Conservation (phyloP, 306 rosid genomes). For the Phaseolus lunatus region DNA sequence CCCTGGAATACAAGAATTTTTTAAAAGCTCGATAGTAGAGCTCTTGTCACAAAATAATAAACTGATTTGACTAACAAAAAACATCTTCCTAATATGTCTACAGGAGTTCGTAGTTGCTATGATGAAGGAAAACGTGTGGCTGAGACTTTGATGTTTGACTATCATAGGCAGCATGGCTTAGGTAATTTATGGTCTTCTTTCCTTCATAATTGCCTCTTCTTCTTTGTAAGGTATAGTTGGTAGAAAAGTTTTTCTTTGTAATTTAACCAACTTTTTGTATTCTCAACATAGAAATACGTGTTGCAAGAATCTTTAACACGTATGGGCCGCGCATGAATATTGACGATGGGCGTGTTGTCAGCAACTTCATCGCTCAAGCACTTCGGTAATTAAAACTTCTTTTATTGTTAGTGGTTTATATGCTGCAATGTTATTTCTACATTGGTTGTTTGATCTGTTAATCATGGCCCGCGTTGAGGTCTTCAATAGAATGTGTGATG, state of each 20-base stretch:
- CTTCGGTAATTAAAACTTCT: slow-evolving; percentile 65
- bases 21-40: too few species aligned
- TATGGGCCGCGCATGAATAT: slow-evolving; percentile 99
- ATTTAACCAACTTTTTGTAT: slow-evolving; percentile 8
- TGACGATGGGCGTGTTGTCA: slow-evolving; percentile 97
- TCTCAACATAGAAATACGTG: slow-evolving; percentile 69
- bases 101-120: slow-evolving; percentile 99
- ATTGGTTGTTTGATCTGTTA: slow-evolving; percentile 22
- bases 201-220: slow-evolving; percentile 16
- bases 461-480: slow-evolving; percentile 6
- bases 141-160: slow-evolving; percentile 97
- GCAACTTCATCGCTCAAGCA: slow-evolving; percentile 98
- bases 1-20: too few species aligned
- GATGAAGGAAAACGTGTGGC: slow-evolving; percentile 99
- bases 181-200: slow-evolving; percentile 54
- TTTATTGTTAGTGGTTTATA: background rate
- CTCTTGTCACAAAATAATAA: too few species aligned
- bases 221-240: slow-evolving; percentile 31
- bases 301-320: slow-evolving; percentile 97
- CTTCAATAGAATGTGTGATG: background rate
- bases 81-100: slow-evolving; percentile 12
- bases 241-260: background rate
- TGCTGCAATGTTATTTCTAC: slow-evolving; percentile 23
- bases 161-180: slow-evolving; percentile 96
- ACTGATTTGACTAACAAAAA: too few species aligned